A percentile compares a stretch with the other conserved stretches of the same genome.
Conservation (phyloP, 202 grass and related monocot species). For the Schoenoplectus tabernaemontani region DNA sequence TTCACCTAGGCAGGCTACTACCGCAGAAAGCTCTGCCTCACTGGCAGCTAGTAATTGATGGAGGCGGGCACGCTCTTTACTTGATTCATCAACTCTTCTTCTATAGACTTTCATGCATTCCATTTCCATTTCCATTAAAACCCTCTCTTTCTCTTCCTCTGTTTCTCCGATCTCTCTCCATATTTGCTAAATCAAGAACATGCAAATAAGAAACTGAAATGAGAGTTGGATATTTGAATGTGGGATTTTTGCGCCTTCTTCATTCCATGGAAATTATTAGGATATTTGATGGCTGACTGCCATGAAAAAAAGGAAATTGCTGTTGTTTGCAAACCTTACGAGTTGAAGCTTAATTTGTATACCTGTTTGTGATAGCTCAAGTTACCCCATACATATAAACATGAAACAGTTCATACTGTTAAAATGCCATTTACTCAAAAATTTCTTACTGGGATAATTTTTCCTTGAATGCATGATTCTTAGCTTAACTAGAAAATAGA, state of each 20-base stretch:
- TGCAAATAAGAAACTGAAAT: not conserved
- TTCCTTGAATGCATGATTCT: not conserved
- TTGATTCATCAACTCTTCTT: conserved; percentile 71
- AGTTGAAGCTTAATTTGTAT: not conserved
- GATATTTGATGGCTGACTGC: not conserved
- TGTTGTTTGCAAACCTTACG: not conserved
- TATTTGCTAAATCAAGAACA: conserved; percentile 45
- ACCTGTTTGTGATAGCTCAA: not conserved
- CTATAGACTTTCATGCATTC: conserved; percentile 80
- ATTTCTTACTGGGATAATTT: not conserved
- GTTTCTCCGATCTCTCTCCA: conserved; percentile 92
- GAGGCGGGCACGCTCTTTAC: conserved; percentile 47
- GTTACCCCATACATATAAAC: not conserved
- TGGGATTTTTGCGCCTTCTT: not conserved
- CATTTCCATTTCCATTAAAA: conserved; percentile 74
- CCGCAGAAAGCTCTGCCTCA: conserved; percentile 76
- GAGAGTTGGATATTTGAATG: not conserved
- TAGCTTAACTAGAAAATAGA: not conserved
- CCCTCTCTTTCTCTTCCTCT: conserved; percentile 69
- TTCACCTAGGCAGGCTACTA: conserved; percentile 69
- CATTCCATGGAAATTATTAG: not conserved
- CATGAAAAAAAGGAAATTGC: not conserved
- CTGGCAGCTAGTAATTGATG: conserved; percentile 59
- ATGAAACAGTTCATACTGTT: not conserved
- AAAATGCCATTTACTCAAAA: not conserved